phyloP scores from a whole-genome alignment of 257 asterid genomes.

The Verbascum thapsus region DNA sequence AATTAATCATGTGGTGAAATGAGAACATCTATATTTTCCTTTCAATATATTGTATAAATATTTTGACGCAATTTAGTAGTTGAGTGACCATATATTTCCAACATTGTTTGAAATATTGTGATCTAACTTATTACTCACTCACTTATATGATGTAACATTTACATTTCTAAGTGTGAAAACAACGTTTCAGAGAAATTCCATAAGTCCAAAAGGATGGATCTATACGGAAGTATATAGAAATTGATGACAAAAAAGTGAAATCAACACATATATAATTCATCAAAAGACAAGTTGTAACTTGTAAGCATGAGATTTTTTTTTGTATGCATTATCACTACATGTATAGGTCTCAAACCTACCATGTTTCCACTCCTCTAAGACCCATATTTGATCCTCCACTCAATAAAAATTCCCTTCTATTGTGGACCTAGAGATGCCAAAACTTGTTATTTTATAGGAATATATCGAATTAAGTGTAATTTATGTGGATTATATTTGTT shows the following conservation, averaged over 20 bases:
- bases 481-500: too few species aligned
- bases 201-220: background rate
- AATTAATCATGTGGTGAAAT: too few species aligned
- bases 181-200: background rate
- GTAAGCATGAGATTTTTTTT: background rate
- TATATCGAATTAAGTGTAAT: too few species aligned
- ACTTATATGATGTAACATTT: too few species aligned
- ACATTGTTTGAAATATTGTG: too few species aligned
- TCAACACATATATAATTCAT: background rate
- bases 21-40: too few species aligned
- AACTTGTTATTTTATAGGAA: background rate
- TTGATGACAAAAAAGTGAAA: background rate
- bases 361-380: conserved; percentile 12
- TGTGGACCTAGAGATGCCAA: background rate
- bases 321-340: background rate
- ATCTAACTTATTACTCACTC: too few species aligned
- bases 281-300: background rate
- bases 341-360: background rate
- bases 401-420: background rate
- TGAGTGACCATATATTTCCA: too few species aligned
- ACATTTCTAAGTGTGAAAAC: too few species aligned
- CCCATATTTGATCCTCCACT: background rate
- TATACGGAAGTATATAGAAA: background rate
- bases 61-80: too few species aligned
- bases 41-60: too few species aligned